Evolutionary conservation across 345 rosid species (phyloP).

Genomic region (Euphorbia tirucalli): DNA sequence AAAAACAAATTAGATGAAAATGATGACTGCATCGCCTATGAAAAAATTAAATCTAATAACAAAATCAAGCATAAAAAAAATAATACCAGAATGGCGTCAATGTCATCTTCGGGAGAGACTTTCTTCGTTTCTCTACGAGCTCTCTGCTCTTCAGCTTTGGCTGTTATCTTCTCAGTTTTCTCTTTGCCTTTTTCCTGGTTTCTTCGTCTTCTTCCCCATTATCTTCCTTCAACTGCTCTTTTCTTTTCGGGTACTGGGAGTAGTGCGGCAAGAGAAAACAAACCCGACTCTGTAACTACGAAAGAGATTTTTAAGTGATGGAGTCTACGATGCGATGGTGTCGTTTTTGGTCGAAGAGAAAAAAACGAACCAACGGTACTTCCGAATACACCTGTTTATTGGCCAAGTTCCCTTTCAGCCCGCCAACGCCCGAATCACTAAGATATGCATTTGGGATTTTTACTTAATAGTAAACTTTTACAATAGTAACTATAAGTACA

Average conservation of each 20-base stretch:
- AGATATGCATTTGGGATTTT: too few relatives aligned
- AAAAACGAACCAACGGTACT: too few relatives aligned
- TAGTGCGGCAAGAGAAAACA: neutral
- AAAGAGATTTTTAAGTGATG: too few relatives aligned
- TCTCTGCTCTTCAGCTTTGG: constrained; percentile 81
- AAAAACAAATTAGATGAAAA: neutral
- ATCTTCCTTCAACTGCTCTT: neutral
- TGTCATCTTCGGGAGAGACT: constrained; percentile 88
- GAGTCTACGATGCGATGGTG: too few relatives aligned
- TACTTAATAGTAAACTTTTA: too few relatives aligned
- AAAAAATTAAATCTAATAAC: neutral
- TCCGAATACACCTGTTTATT: too few relatives aligned
- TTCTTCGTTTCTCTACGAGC: constrained; percentile 85
- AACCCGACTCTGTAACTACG: too few relatives aligned
- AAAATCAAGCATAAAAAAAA: too few relatives aligned
- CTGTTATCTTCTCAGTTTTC: constrained; percentile 81
- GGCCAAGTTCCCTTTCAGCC: too few relatives aligned
- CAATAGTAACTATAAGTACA: too few relatives aligned
- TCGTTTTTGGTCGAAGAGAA: too few relatives aligned
- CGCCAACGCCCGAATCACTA: too few relatives aligned
- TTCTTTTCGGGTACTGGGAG: neutral
- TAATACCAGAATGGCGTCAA: constrained; percentile 91
- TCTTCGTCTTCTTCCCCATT: constrained; percentile 97
- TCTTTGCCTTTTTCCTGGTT: constrained; percentile 90
- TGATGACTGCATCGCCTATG: neutral